Evolutionary conservation across 2,329 filamentous ascomycete genomes (phyloP), one percentile per base, ranked within the genome.

Genomic region (Triangularia verruculosa): DNA sequence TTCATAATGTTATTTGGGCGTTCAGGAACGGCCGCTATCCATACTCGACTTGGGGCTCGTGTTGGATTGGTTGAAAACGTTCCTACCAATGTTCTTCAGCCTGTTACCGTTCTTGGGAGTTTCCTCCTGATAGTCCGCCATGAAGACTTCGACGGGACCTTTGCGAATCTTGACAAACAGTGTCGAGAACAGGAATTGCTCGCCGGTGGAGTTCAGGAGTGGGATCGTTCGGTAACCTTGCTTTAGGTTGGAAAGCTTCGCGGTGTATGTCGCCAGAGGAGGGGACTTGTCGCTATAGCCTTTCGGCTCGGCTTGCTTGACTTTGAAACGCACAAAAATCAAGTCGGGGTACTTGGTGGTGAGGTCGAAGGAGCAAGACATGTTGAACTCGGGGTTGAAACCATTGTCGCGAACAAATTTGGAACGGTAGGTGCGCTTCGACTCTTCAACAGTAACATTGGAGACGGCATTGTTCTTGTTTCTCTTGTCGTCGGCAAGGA

Each of bases 341-440:
- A 99, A 82, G 70, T 95, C 92, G 0, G 94, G 93, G 73, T 94
- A 93, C 73, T 96, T 96, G n/a, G 95, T 98, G 56, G 92, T 92
- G 24, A 97, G 82, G 62, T 87, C 89, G 76, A 97, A 89, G 66
- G 86, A 86, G 77, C 94, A 91, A 63, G 86, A 85, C 70, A 92
- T 87, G 70, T 93, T 87, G 76, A 96, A 99, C 61, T 89, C 82
- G 1, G 95, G 95, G 74, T 97, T 96, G 79, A 96, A 98, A 24
- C 93, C 94, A 74, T 99, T 98, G 75, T 91, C 91, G 65, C 86
- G 86, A 28, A 94, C 87, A 61, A 96, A 89, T 67, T 86, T 86
- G 1, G 95, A 98, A 63, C 91, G 89, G 67, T 89, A 87, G 70
- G 90, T 89, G 68, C 93, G 86, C 7, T 92, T 91, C 62, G 88